Evolutionary conservation across 768 basidiomycete species (phyloP).

Genomic region (Tulasnella sp.): DNA sequence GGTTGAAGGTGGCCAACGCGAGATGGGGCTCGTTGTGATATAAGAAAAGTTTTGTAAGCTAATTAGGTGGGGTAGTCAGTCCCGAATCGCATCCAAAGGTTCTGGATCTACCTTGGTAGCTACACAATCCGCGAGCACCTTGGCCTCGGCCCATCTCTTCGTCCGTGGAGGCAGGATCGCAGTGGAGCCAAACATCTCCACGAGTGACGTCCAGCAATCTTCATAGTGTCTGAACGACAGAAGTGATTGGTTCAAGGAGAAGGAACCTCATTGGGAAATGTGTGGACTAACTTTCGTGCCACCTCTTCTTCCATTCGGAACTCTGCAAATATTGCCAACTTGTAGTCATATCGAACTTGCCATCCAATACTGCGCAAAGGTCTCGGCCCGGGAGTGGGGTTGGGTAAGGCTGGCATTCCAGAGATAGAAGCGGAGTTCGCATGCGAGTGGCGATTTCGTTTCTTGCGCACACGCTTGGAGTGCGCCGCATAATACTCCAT

Average conservation of each 20-base stretch:
- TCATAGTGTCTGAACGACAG: slow-evolving; percentile 65
- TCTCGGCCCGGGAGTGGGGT: slow-evolving; percentile 25
- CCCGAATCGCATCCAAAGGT: neutral
- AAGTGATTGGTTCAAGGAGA: neutral
- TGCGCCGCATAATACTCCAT: slow-evolving; percentile 89
- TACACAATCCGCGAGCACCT: slow-evolving; percentile 89
- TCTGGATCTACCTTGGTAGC: slow-evolving; percentile 59
- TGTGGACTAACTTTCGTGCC: slow-evolving; percentile 63
- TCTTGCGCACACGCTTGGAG: slow-evolving; percentile 82
- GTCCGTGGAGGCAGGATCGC: slow-evolving; percentile 81
- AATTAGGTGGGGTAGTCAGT: neutral
- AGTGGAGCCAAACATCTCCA: slow-evolving; percentile 82
- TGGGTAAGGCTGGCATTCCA: slow-evolving; percentile 11
- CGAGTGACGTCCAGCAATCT: slow-evolving; percentile 75
- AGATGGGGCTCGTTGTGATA: slow-evolving; percentile 81
- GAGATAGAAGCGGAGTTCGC: slow-evolving; percentile 30
- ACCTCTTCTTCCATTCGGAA: slow-evolving; percentile 88
- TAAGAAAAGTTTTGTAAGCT: slow-evolving; percentile 85
- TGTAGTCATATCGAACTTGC: slow-evolving; percentile 96
- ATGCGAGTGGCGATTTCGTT: slow-evolving; percentile 35
- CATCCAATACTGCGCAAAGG: slow-evolving; percentile 78
- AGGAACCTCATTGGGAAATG: neutral
- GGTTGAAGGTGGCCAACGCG: slow-evolving; percentile 70
- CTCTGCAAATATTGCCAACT: slow-evolving; percentile 94
- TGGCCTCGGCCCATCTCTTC: slow-evolving; percentile 97